These are phyloP conservation scores for Parasarocladium wereldwijsianum DNA, from an alignment of 2,329 filamentous ascomycete species.

Conservation along the genomic window DNA sequence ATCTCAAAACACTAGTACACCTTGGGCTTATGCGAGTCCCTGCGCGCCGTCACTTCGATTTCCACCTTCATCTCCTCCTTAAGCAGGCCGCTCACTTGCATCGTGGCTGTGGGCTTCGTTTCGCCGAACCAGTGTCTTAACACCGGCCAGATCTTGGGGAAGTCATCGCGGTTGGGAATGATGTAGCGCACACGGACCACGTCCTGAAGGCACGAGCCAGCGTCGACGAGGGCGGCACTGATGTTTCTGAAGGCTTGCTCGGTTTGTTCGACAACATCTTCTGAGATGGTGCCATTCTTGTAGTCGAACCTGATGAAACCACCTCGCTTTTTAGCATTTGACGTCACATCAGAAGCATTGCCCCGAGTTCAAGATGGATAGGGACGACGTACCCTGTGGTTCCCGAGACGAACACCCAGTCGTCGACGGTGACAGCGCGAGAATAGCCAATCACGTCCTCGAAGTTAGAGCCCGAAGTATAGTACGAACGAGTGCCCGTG, in stretches of 20 bases:
- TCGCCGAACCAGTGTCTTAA: conserved; percentile 32
- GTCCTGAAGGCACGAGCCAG: conserved; percentile 26
- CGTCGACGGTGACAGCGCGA: conserved; percentile 33
- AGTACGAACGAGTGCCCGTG: too few species aligned
- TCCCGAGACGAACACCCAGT: conserved; percentile 37
- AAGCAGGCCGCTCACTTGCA: conserved; percentile 35
- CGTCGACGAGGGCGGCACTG: conserved; percentile 25
- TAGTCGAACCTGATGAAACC: conserved; percentile 32
- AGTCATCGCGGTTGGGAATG: conserved; percentile 30
- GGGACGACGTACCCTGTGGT: conserved; percentile 30
- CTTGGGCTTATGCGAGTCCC: too few species aligned
- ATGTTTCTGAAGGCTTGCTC: conserved; percentile 35
- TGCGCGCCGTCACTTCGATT: conserved; percentile 27
- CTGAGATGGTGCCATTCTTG: conserved; percentile 27
- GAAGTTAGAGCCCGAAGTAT: conserved; percentile 32
- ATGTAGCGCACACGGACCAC: conserved; percentile 38
- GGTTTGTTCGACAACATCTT: conserved; percentile 29
- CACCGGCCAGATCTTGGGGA: conserved; percentile 32
- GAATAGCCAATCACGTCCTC: conserved; percentile 40
- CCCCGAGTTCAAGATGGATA: too few species aligned
- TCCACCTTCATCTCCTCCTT: conserved; percentile 32
- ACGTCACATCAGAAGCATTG: too few species aligned
- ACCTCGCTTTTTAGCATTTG: background rate
- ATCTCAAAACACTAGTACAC: too few species aligned
- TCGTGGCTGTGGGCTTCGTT: conserved; percentile 36